phyloP scores from a whole-genome alignment of 345 rosid species.

The Hibiscus syriacus region DNA sequence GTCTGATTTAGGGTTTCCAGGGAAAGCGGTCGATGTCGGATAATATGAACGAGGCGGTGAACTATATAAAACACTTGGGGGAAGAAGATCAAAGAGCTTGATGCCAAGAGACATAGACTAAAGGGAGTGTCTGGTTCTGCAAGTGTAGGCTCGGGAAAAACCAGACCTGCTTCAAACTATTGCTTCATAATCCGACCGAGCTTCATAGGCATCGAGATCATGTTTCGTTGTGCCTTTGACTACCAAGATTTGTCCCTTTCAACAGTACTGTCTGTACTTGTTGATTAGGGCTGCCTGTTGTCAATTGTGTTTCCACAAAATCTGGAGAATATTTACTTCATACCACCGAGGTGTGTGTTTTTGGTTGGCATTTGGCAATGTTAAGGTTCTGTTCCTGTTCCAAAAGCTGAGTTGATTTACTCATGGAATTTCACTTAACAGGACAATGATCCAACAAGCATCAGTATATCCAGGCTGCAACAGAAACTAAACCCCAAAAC shows the following conservation, averaged over 20 bases:
- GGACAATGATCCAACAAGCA: conserved; percentile 34
- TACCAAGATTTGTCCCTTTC: conserved; percentile 41
- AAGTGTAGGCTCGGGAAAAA: conserved; percentile 2
- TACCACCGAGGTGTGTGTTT: conserved; percentile 33
- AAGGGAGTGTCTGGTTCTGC: conserved; percentile 22
- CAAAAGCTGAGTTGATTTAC: neutral
- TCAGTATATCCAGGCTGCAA: conserved; percentile 23
- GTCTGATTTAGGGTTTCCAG: conserved; percentile 20
- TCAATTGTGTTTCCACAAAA: conserved; percentile 41
- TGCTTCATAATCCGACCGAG: conserved; percentile 31
- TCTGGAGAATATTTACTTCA: conserved; percentile 37
- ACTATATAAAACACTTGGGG: conserved; percentile 48
- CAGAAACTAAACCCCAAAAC: conserved; percentile 22
- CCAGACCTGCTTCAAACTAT: neutral
- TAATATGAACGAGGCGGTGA: conserved; percentile 63
- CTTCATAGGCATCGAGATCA: conserved; percentile 44
- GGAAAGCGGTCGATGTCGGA: conserved; percentile 83
- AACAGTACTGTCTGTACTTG: conserved; percentile 32
- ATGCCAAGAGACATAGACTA: conserved; percentile 35
- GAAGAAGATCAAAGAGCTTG: conserved; percentile 33
- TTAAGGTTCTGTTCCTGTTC: neutral
- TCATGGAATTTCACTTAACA: conserved; percentile 15
- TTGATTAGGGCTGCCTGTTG: conserved; percentile 43
- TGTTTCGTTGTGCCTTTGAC: conserved; percentile 24
- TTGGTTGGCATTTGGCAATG: neutral